phyloP scores from a whole-genome alignment of 148 eudicot species.

The Euryodendron excelsum region DNA sequence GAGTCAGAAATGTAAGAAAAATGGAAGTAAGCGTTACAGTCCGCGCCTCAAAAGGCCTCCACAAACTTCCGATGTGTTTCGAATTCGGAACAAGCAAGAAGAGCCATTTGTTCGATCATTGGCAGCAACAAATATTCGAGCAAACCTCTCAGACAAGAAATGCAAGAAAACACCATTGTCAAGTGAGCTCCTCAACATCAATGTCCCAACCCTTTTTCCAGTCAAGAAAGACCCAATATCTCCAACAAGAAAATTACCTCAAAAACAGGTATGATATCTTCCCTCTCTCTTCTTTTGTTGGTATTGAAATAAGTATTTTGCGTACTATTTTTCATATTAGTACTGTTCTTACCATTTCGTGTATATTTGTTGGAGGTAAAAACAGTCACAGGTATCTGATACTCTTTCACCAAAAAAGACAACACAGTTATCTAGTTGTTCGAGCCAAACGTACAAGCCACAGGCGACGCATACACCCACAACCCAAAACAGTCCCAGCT shows the following conservation, averaged over 20 bases:
- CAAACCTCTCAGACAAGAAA: conserved; percentile 34
- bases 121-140: conserved; percentile 15
- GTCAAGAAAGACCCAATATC: conserved; percentile 49
- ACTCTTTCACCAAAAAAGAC: conserved; percentile 34
- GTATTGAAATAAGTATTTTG: not conserved
- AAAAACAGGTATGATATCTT: conserved; percentile 45
- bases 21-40: conserved; percentile 10
- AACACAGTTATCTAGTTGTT: conserved; percentile 42
- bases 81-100: conserved; percentile 59
- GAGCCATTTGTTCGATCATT: conserved; percentile 50
- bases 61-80: conserved; percentile 22
- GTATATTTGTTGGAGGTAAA: conserved; percentile 7
- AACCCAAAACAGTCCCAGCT: conserved; percentile 17
- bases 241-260: conserved; percentile 36
- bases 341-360: not conserved
- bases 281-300: not conserved
- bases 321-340: not conserved
- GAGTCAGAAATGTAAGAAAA: conserved; percentile 15
- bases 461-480: conserved; percentile 24
- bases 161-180: conserved; percentile 53
- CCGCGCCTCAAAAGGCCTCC: conserved; percentile 17
- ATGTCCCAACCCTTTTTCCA: conserved; percentile 48
- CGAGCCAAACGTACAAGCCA: conserved; percentile 36
- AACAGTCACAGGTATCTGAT: conserved; percentile 35
- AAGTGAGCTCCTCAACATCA: conserved; percentile 40